Percentiles rank a stretch among this genome's conserved stretches.
These are phyloP conservation scores for Ogataea pignaliae DNA, from an alignment of 805 yeast species.

Conservation along the genomic window DNA sequence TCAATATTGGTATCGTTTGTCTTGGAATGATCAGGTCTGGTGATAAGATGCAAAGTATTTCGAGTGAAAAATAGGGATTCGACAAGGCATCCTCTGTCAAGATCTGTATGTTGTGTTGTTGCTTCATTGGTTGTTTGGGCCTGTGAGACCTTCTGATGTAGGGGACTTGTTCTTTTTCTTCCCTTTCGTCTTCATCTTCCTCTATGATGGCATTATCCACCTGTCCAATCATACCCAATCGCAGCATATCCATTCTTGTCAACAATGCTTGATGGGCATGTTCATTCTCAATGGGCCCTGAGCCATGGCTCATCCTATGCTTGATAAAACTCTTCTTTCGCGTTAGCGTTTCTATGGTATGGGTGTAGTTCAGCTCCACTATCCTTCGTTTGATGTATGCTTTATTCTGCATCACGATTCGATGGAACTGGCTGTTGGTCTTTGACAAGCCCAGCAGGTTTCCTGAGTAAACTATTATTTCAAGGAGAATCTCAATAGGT, in stretches of 20 bases:
- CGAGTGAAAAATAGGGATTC: conserved; percentile 1
- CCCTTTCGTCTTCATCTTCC: background rate
- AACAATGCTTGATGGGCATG: conserved; percentile 17
- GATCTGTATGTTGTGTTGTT: no score
- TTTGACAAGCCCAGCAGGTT: conserved; percentile 7
- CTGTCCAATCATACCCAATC: background rate
- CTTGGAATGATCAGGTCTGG: conserved; percentile 9
- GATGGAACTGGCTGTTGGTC: conserved; percentile 6
- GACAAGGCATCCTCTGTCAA: conserved; percentile 1
- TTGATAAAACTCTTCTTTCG: conserved; percentile 8
- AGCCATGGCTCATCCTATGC: conserved; percentile 16
- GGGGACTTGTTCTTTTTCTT: background rate
- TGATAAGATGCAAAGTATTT: conserved; percentile 2
- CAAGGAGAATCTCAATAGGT: conserved; percentile 17
- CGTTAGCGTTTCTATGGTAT: conserved; percentile 1
- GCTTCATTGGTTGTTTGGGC: no score
- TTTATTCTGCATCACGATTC: conserved; percentile 7
- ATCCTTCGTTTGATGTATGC: conserved; percentile 4
- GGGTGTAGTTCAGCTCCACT: conserved; percentile 6
- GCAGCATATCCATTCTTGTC: conserved; percentile 10
- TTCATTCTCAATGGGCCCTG: conserved; percentile 8
- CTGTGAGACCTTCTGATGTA: no score
- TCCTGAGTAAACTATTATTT: conserved; percentile 11
- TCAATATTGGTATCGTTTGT: background rate
- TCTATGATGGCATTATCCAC: background rate